Evolutionary conservation across 805 yeast genomes (phyloP).

Genomic region (Candida stauntonica): DNA sequence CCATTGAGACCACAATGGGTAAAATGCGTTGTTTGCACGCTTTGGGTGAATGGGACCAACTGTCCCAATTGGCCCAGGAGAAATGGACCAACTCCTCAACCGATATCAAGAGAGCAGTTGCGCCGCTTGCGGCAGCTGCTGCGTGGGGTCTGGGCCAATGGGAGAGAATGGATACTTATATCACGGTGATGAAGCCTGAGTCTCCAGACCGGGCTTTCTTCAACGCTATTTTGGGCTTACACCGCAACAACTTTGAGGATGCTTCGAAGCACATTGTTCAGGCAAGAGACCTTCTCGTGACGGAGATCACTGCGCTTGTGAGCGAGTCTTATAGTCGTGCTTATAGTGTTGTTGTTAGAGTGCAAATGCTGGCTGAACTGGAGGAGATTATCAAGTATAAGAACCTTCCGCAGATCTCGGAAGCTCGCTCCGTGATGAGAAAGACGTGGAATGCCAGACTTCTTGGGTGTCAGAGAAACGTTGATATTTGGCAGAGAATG

Average conservation of each 20-base stretch:
- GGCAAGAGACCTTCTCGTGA: conserved; percentile 86
- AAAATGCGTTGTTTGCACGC: conserved; percentile 98
- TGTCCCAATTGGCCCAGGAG: conserved; percentile 77
- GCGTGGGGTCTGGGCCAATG: conserved; percentile 98
- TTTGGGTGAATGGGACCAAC: conserved; percentile 96
- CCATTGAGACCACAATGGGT: conserved; percentile 91
- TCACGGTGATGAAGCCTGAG: conserved; percentile 82
- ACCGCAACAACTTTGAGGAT: conserved; percentile 77
- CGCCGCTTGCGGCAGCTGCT: conserved; percentile 98
- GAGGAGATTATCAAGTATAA: conserved; percentile 94
- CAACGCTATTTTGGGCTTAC: conserved; percentile 83
- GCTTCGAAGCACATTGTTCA: conserved; percentile 73
- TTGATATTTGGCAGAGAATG: conserved; percentile 98
- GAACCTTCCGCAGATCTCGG: conserved; percentile 77
- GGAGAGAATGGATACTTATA: conserved; percentile 93
- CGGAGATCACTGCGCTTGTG: conserved; percentile 91
- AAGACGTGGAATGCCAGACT: conserved; percentile 93
- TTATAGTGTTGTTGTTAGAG: conserved; percentile 92
- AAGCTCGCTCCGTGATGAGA: conserved; percentile 71
- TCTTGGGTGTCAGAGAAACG: conserved; percentile 92
- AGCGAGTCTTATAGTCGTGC: conserved; percentile 97
- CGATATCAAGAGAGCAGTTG: conserved; percentile 76
- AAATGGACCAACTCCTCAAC: conserved; percentile 77
- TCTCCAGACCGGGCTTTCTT: conserved; percentile 95
- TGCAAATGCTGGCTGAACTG: conserved; percentile 94